A percentile compares a stretch with the other conserved stretches of the same genome.
phyloP scores from a whole-genome alignment of 768 basidiomycete genomes.

The Mycena kentingensis region DNA sequence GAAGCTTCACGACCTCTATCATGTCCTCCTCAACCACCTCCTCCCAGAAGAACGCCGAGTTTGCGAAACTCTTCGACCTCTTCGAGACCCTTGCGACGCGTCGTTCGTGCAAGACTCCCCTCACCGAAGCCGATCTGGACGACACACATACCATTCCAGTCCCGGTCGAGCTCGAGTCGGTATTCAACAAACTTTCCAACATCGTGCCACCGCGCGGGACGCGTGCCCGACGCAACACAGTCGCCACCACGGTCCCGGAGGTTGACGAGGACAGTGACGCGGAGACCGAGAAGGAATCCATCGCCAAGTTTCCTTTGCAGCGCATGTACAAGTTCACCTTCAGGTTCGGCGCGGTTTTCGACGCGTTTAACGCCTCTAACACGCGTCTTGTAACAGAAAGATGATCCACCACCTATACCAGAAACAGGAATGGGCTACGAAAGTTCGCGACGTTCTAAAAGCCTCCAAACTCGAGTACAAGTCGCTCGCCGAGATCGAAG shows the following conservation, averaged over 20 bases:
- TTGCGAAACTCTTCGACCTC: constrained; percentile 53
- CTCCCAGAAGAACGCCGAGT: constrained; percentile 49
- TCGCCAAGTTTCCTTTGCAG: constrained; percentile 47
- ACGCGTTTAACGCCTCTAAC: too few species aligned
- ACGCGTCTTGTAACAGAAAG: too few species aligned
- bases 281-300: constrained; percentile 29
- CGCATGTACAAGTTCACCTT: constrained; percentile 61
- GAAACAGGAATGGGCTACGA: constrained; percentile 53
- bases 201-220: constrained; percentile 18
- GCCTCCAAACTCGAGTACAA: constrained; percentile 58
- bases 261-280: constrained; percentile 14
- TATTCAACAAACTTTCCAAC: constrained; percentile 31
- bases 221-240: constrained; percentile 26
- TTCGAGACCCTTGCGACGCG: constrained; percentile 56
- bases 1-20: constrained; percentile 6
- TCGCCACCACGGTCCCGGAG: constrained; percentile 19
- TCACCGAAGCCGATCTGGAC: constrained; percentile 30
- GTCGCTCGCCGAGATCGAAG: constrained; percentile 44
- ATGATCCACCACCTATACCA: constrained; percentile 70
- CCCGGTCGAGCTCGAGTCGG: constrained; percentile 32
- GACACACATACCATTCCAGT: constrained; percentile 32
- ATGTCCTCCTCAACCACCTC: constrained; percentile 24
- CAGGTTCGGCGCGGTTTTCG: too few species aligned
- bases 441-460: constrained; percentile 55
- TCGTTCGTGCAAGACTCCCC: constrained; percentile 33